These are phyloP conservation scores for Fragilaria crotonensis DNA, from an alignment of 108 stramenopile genomes.

Conservation along the genomic window DNA sequence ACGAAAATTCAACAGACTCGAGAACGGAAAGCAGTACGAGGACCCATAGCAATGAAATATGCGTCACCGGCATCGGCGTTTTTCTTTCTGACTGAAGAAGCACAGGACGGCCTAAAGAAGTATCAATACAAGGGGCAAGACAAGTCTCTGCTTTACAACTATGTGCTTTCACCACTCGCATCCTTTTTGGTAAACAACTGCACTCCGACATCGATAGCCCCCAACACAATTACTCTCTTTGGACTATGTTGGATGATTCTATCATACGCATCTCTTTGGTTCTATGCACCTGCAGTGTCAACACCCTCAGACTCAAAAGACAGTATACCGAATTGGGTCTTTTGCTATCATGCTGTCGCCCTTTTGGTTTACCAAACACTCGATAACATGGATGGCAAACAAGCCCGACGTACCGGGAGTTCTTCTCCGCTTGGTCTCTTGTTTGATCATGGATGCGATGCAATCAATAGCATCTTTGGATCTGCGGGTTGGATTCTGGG, in stretches of 20 bases:
- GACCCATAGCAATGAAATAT: too few species aligned
- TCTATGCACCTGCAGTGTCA: conserved; percentile 41
- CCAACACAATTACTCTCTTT: conserved; percentile 84
- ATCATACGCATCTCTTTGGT: conserved; percentile 61
- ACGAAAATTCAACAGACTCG: too few species aligned
- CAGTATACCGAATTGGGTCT: conserved; percentile 82
- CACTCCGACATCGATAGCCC: conserved; percentile 76
- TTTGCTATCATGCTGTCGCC: conserved; percentile 68
- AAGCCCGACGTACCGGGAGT: conserved; percentile 85
- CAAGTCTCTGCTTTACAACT: conserved; percentile 61
- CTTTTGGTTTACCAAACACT: conserved; percentile 94
- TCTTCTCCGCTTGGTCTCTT: conserved; percentile 90
- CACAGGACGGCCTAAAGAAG: conserved; percentile 29
- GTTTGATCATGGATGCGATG: conserved; percentile 98
- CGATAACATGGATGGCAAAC: conserved; percentile 99
- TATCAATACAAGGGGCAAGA: conserved; percentile 81
- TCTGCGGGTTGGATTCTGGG: conserved; percentile 71
- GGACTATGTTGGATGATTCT: conserved; percentile 78
- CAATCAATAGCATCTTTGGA: conserved; percentile 79
- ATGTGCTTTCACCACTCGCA: conserved; percentile 81
- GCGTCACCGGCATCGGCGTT: too few species aligned
- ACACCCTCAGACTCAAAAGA: not conserved
- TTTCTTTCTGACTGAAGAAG: conserved; percentile 37
- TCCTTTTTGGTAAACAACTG: conserved; percentile 55
- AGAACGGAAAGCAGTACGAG: too few species aligned